Conservation (phyloP, 495 filamentous ascomycete species). For the Penicillium cinerascens region DNA sequence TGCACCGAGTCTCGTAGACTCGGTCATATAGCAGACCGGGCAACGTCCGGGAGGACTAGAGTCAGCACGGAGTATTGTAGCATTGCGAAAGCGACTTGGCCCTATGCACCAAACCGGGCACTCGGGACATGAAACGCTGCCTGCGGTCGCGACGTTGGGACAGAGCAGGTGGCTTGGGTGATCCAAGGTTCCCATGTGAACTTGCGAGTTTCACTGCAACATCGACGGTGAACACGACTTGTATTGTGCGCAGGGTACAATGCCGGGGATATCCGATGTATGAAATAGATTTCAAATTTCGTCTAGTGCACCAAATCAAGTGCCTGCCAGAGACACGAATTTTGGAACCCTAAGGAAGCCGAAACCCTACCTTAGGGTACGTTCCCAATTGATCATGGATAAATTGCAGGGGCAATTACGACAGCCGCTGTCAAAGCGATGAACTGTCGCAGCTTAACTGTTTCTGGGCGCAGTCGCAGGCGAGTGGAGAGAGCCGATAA, state of each 20-base stretch:
- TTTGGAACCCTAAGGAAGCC: background rate
- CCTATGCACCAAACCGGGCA: background rate
- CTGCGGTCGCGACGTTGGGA: background rate
- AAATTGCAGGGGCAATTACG: conserved; percentile 6
- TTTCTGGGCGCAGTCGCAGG: conserved; percentile 7
- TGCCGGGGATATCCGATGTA: background rate
- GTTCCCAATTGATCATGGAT: background rate
- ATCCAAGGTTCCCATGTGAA: background rate
- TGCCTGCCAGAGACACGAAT: background rate
- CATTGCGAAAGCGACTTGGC: background rate
- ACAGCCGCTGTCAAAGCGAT: conserved; percentile 15
- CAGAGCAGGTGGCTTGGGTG: background rate
- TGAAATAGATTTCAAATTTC: background rate
- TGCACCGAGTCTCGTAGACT: background rate
- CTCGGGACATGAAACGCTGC: background rate
- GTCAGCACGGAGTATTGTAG: background rate
- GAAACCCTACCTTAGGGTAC: background rate
- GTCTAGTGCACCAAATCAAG: background rate
- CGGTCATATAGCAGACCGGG: background rate
- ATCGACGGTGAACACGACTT: background rate
- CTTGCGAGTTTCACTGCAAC: background rate
- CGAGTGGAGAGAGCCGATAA: conserved; percentile 8
- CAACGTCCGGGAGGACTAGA: background rate
- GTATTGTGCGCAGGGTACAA: background rate
- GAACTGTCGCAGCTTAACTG: conserved; percentile 8